phyloP scores from a whole-genome alignment of 1,284 basidiomycete genomes.

The Veloboletus limbatus region DNA sequence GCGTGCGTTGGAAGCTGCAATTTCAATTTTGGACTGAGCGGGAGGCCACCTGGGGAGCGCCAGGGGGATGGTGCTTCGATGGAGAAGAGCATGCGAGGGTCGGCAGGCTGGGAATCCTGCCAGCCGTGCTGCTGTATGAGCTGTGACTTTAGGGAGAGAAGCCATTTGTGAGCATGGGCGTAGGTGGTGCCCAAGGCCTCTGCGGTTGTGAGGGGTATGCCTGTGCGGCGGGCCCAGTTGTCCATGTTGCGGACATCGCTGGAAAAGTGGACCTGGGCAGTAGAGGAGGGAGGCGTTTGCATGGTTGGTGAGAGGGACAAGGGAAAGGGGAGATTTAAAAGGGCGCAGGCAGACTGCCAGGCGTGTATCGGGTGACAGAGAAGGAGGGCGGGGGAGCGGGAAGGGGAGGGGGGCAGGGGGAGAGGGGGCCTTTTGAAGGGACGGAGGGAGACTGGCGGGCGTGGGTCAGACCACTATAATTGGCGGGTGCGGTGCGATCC shows the following conservation, averaged over 20 bases:
- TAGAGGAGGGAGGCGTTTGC: slow-evolving; percentile 38
- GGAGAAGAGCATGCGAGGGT: slow-evolving; percentile 70
- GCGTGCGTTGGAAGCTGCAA: slow-evolving; percentile 73
- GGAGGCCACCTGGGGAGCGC: slow-evolving; percentile 68
- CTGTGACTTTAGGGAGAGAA: slow-evolving; percentile 55
- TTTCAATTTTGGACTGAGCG: slow-evolving; percentile 68
- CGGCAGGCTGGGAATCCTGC: slow-evolving; percentile 56
- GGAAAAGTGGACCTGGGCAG: slow-evolving; percentile 70
- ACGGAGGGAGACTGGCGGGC: too few species aligned
- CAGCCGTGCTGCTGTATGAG: slow-evolving; percentile 68
- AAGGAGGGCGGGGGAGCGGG: slow-evolving; percentile 3
- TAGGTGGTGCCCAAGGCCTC: slow-evolving; percentile 76
- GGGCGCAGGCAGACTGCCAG: too few species aligned
- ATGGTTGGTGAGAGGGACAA: slow-evolving; percentile 27
- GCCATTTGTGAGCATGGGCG: slow-evolving; percentile 72
- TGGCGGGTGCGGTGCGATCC: slow-evolving; percentile 44
- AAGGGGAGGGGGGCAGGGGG: slow-evolving; percentile 19
- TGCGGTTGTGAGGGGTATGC: slow-evolving; percentile 75
- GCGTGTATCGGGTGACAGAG: too few species aligned
- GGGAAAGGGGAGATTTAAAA: slow-evolving; percentile 27
- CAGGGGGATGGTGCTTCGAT: slow-evolving; percentile 74
- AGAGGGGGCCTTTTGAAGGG: slow-evolving; percentile 38
- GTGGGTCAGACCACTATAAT: slow-evolving; percentile 40
- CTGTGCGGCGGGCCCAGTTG: slow-evolving; percentile 71
- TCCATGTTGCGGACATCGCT: slow-evolving; percentile 76